Evolutionary conservation across 1,139 yeast genomes (phyloP).

Genomic region (Candida tetrigidarum): DNA sequence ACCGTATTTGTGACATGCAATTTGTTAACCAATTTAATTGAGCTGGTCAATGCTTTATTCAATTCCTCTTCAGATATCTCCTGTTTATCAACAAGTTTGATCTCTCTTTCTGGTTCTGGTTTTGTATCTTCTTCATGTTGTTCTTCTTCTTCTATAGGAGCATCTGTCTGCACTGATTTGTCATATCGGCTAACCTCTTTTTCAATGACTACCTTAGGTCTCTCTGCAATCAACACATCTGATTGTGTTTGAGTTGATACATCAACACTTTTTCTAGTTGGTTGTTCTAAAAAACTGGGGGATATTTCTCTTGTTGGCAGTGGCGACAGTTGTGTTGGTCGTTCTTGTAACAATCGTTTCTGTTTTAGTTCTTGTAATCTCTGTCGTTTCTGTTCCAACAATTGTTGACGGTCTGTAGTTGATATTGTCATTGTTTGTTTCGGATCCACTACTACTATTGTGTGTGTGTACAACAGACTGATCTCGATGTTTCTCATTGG

Average conservation of each 20-base stretch:
- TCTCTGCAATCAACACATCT: neutral
- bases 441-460: no score
- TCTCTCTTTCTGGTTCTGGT: neutral
- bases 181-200: slow-evolving; percentile 30
- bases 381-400: slow-evolving; percentile 47
- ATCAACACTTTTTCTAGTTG: slow-evolving; percentile 12
- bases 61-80: slow-evolving; percentile 10
- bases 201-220: slow-evolving; percentile 1
- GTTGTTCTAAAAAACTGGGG: neutral
- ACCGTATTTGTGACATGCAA: slow-evolving; percentile 14
- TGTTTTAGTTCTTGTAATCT: slow-evolving; percentile 44
- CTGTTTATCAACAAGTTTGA: slow-evolving; percentile 6
- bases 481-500: neutral
- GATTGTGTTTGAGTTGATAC: slow-evolving; percentile 16
- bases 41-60: slow-evolving; percentile 14
- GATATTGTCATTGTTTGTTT: slow-evolving; percentile 21
- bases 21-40: slow-evolving; percentile 17
- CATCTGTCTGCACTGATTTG: slow-evolving; percentile 37
- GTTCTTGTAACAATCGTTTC: slow-evolving; percentile 22
- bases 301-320: slow-evolving; percentile 14
- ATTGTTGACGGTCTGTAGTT: slow-evolving; percentile 38
- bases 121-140: slow-evolving; percentile 14
- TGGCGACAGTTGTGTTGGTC: neutral
- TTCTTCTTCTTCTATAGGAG: no score
- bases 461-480: neutral